These are phyloP conservation scores for Globisporangium viniferum DNA, from an alignment of 352 stramenopile genomes.

Conservation along the genomic window DNA sequence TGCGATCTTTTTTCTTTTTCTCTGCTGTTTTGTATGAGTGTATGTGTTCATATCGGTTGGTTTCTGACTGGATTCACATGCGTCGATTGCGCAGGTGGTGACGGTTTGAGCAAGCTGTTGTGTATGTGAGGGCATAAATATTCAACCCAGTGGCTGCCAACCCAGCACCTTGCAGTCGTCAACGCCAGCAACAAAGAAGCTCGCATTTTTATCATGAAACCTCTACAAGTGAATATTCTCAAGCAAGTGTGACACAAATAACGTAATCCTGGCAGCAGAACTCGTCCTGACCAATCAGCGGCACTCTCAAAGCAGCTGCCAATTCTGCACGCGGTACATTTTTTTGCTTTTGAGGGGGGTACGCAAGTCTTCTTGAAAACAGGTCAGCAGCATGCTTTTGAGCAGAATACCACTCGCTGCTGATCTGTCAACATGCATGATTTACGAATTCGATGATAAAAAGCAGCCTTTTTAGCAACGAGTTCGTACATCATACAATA, in stretches of 20 bases:
- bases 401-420: too few species aligned
- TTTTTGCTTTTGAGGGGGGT: background rate
- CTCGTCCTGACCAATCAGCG: background rate
- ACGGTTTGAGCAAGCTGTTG: background rate
- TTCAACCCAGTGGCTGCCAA: background rate
- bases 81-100: background rate
- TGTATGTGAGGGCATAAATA: background rate
- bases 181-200: background rate
- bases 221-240: background rate
- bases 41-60: background rate
- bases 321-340: background rate
- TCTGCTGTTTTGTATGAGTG: background rate
- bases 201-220: background rate
- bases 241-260: background rate
- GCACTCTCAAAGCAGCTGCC: background rate
- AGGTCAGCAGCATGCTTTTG: background rate
- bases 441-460: too few species aligned
- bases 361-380: background rate
- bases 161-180: background rate
- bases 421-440: too few species aligned
- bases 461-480: too few species aligned
- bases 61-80: background rate
- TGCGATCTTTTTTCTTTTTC: slow-evolving; percentile 6
- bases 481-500: too few species aligned
- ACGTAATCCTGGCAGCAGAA: background rate